phyloP scores from a whole-genome alignment of 2,329 filamentous ascomycete genomes.

The Tetracladium maxilliforme region DNA sequence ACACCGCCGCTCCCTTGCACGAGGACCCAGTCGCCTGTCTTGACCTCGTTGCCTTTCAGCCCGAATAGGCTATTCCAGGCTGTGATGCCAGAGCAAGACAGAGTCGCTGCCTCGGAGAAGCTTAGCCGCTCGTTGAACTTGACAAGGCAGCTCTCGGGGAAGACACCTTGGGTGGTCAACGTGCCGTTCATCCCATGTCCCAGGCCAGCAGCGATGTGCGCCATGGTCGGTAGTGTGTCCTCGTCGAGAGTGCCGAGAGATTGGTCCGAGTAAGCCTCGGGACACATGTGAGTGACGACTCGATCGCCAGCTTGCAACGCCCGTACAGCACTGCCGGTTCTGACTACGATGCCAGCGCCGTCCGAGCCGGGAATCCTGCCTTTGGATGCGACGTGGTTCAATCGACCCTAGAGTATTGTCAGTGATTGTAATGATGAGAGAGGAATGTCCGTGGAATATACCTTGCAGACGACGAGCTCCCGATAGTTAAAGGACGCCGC shows the following conservation, averaged over 20 bases:
- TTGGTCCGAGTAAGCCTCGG: slow-evolving; percentile 8
- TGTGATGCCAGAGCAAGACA: slow-evolving; percentile 33
- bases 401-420: background rate
- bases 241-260: slow-evolving; percentile 35
- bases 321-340: slow-evolving; percentile 4
- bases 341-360: slow-evolving; percentile 31
- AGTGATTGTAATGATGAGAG: background rate
- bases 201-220: slow-evolving; percentile 42
- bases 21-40: slow-evolving; percentile 17
- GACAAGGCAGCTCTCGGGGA: slow-evolving; percentile 27
- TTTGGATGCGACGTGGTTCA: background rate
- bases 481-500: slow-evolving; percentile 23
- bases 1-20: slow-evolving; percentile 25
- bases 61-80: slow-evolving; percentile 37
- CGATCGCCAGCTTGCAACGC: slow-evolving; percentile 19
- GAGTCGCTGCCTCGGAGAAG: slow-evolving; percentile 25
- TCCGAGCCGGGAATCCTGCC: slow-evolving; percentile 21
- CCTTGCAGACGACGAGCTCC: slow-evolving; percentile 19
- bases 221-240: slow-evolving; percentile 41
- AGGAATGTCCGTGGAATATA: slow-evolving; percentile 5
- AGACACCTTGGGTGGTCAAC: slow-evolving; percentile 29
- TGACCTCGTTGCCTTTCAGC: slow-evolving; percentile 22
- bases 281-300: slow-evolving; percentile 30
- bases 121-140: slow-evolving; percentile 22
- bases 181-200: slow-evolving; percentile 36